Conservation (phyloP, 192 early-diverging fungal species). For the Fimicolochytrium jonesii region DNA sequence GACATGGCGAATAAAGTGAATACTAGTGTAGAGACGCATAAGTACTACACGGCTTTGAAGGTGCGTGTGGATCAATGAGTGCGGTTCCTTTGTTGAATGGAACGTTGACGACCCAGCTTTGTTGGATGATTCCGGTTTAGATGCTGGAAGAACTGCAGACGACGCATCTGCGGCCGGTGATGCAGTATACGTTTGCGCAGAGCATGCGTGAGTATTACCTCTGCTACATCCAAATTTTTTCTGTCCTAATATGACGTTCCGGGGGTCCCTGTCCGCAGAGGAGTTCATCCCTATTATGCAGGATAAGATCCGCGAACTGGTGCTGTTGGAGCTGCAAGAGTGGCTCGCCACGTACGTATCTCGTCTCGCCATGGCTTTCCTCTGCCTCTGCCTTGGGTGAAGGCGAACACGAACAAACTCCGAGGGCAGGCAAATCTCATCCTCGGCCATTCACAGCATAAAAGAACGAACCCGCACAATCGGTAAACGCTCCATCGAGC, state of each 20-base stretch:
- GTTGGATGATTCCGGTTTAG: slow-evolving; percentile 37
- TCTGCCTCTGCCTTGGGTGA: not conserved
- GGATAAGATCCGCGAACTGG: slow-evolving; percentile 77
- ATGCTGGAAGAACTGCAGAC: slow-evolving; percentile 79
- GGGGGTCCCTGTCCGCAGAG: slow-evolving; percentile 55
- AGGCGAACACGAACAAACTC: not conserved
- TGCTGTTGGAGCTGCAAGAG: slow-evolving; percentile 81
- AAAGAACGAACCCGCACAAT: slow-evolving; percentile 75
- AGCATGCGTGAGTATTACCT: slow-evolving; percentile 64
- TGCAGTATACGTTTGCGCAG: slow-evolving; percentile 78
- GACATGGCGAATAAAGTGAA: slow-evolving; percentile 84
- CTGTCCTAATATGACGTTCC: too few species aligned
- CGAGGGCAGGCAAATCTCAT: not conserved
- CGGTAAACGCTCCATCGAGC: slow-evolving; percentile 77
- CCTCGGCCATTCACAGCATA: slow-evolving; percentile 59
- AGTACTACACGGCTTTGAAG: slow-evolving; percentile 89
- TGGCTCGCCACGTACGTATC: slow-evolving; percentile 82
- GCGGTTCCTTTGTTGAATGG: not conserved
- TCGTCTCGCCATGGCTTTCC: too few species aligned
- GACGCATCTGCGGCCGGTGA: slow-evolving; percentile 66
- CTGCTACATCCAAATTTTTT: too few species aligned
- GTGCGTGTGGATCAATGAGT: slow-evolving; percentile 41
- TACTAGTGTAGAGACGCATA: slow-evolving; percentile 68
- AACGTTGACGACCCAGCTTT: not conserved
- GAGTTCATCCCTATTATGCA: slow-evolving; percentile 87